Evolutionary conservation across 805 yeast genomes (phyloP), one percentile per base, ranked within the genome.

Genomic region (Metschnikowia chrysomelidarum): DNA sequence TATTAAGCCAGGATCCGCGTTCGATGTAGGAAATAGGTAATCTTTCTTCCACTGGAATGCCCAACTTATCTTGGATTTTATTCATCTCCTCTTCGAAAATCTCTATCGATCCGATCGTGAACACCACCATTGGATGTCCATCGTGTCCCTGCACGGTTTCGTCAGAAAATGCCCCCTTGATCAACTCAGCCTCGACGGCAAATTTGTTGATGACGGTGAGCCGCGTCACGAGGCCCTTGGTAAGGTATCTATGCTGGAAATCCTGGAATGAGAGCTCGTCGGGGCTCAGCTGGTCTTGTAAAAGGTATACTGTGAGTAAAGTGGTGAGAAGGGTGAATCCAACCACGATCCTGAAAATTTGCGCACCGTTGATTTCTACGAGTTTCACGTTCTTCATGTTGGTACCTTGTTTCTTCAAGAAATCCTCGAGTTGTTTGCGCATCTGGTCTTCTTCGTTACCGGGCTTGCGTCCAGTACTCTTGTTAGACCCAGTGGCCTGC

Each of bases 31-130:
- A 62, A 19, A 89, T 82, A 4, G 96, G 96, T 34, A 88, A 69
- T 46, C 95, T 71, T 51, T 82, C 86, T 9, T 71, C 73, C 18
- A 78, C 62, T 0, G 89, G 80, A 36, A 87, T 80, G 11, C 78
- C 74, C 44, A 83, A 69, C 32, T 71, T 71, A 48, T 82, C 83
- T 61, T 88, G 95, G 9, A 82, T 72, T 27, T 70, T 71, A 40
- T 77, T 82, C 69, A 89, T 69, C 50, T 86, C 88, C 36, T 85
- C 86, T 62, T 89, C 97, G 53, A 89, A 86, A 15, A 77, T 69
- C 46, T 85, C 89, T 5, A 87, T 80, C 0, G 95, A 85, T 4
- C 97, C 96, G 51, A 89, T 87, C 10, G 95, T 82, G 65, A 89
- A 89, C 3, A 73, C 71, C 7, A 82, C 83, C 7, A 73, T 62